Evolutionary conservation across 495 filamentous ascomycete species (phyloP), one percentile per base, ranked within the genome.

Genomic region (Haplographium delicatum): DNA sequence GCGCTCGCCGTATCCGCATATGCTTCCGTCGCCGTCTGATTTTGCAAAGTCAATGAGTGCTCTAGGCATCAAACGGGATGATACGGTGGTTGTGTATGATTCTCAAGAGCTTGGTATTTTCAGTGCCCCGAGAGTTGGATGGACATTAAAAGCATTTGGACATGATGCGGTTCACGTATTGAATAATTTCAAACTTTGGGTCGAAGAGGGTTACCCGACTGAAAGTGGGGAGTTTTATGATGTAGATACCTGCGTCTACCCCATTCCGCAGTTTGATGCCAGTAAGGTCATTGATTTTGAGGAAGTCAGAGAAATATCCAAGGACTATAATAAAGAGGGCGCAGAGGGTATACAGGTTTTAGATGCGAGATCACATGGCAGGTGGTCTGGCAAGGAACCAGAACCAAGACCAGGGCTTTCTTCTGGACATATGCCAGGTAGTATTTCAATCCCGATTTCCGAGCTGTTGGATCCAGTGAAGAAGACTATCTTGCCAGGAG

Each of bases 111-210:
- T 90, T 22, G 93, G 93, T 3, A 89, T 98, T 39, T 96, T 98
- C 72, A 89, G 84, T 55, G 93, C 91, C 0, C 94, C 93, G 1
- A 77, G 94, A 44, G 91, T 93, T 5, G 91, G 80, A 28, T 98
- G 93, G 93, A 97, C 90, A 7, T 70, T 98, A 48, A 79, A 80
- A 51, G 81, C 90, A 20, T 95, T 96, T 63, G 91, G 93, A 9
- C 93, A 98, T 66, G 75, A 82, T n/a, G 81, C 76, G 53, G 91
- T 96, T 4, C 88, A 96, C 65, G 61, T 98, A 28, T 70, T 98
- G 46, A 93, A 98, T 68, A 98, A 97, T 68, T 98, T 96, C 70
- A 82, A 82, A 61, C 62, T 86, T 27, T 98, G 91, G 91, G 81
- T 88, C 2, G 82, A 89, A 20, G 74, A 91, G 62, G 88, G 85